Conservation (phyloP, 2,329 filamentous ascomycete species). For the Macrophomina phaseolina region DNA sequence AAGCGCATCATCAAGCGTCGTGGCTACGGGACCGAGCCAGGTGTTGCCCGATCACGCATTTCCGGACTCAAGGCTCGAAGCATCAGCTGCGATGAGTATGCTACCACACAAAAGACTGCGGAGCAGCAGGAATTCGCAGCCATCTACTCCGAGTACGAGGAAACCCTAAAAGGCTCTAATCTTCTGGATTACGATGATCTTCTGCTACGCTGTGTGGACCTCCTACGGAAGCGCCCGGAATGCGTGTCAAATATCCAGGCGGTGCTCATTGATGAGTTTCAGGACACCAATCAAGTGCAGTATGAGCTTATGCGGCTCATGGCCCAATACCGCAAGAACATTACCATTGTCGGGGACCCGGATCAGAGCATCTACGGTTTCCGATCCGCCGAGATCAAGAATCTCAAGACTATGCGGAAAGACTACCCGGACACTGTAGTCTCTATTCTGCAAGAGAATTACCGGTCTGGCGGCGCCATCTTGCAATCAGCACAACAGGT, state of each 20-base stretch:
- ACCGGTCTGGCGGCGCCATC: slow-evolving; percentile 87
- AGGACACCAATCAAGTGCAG: slow-evolving; percentile 94
- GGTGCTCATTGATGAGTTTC: slow-evolving; percentile 95
- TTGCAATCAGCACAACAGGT: slow-evolving; percentile 79
- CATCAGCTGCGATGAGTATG: slow-evolving; percentile 53
- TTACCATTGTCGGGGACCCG: slow-evolving; percentile 94
- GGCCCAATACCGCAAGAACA: slow-evolving; percentile 72
- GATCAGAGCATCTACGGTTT: slow-evolving; percentile 99
- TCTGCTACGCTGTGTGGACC: slow-evolving; percentile 78
- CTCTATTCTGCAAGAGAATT: slow-evolving; percentile 90
- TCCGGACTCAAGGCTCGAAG: slow-evolving; percentile 66
- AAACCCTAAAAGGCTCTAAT: slow-evolving; percentile 74
- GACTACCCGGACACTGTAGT: slow-evolving; percentile 81
- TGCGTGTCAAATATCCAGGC: slow-evolving; percentile 90
- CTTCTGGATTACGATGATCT: slow-evolving; percentile 95
- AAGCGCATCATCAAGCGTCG: slow-evolving; percentile 82
- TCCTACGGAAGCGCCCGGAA: slow-evolving; percentile 73
- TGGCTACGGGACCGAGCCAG: slow-evolving; percentile 70
- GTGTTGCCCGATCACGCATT: slow-evolving; percentile 75
- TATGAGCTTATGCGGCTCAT: slow-evolving; percentile 93
- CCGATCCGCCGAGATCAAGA: slow-evolving; percentile 89
- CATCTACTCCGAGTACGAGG: slow-evolving; percentile 77
- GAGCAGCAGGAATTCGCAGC: slow-evolving; percentile 70
- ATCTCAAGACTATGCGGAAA: slow-evolving; percentile 76
- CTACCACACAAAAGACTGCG: slow-evolving; percentile 48